phyloP scores from a whole-genome alignment of 2,329 filamentous ascomycete species.

The Diaporthe sp. region DNA sequence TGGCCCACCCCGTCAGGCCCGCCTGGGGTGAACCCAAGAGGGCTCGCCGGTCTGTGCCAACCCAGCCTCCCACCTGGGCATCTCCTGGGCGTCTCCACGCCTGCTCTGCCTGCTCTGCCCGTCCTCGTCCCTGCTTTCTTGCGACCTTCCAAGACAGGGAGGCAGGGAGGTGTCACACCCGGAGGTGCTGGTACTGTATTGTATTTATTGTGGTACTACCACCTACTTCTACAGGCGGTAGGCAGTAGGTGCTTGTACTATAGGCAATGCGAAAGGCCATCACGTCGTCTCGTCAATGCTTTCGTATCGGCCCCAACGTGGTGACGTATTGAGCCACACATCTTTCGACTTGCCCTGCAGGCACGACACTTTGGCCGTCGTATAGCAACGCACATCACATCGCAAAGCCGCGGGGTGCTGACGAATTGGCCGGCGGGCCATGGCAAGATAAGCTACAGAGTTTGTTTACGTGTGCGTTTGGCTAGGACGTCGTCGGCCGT shows the following conservation, averaged over 20 bases:
- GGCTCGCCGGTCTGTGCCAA: conserved; percentile 22
- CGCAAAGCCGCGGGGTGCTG: conserved; percentile 22
- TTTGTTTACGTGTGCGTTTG: conserved; percentile 12
- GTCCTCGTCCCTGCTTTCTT: conserved; percentile 22
- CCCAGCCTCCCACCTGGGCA: conserved; percentile 28
- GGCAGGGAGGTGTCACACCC: background rate
- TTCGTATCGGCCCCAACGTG: conserved; percentile 1
- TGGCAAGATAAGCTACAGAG: conserved; percentile 24
- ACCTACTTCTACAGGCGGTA: background rate
- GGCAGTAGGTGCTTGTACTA: background rate
- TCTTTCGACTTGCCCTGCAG: background rate
- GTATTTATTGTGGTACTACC: background rate
- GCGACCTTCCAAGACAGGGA: conserved; percentile 24
- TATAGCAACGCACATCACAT: conserved; percentile 14
- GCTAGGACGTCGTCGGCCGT: conserved; percentile 16
- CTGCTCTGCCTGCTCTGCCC: background rate
- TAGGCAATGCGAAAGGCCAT: conserved; percentile 14
- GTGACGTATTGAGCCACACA: conserved; percentile 25
- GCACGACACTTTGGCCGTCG: background rate
- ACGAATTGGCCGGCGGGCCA: conserved; percentile 15
- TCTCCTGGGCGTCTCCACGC: background rate
- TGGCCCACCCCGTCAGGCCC: background rate
- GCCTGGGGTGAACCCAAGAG: conserved; percentile 14
- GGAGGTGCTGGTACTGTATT: background rate
- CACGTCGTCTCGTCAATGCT: conserved; percentile 8